phyloP scores from a whole-genome alignment of 2,329 filamentous ascomycete genomes.

The Diaporthe destruens region DNA sequence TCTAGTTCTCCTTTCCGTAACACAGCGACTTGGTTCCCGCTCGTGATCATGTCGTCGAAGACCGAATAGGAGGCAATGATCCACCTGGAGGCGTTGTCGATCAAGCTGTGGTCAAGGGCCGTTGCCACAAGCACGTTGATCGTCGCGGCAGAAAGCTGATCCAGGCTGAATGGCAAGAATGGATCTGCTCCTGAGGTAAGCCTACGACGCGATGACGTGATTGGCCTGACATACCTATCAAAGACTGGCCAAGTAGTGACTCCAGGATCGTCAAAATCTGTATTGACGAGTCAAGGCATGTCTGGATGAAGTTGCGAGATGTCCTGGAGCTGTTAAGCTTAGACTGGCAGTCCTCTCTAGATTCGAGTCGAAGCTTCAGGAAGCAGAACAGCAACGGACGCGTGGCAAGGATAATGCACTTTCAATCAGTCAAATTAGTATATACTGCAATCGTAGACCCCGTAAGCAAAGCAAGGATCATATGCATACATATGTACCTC shows the following conservation, averaged over 20 bases:
- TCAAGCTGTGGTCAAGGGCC: slow-evolving; percentile 9
- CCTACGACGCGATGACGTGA: no score
- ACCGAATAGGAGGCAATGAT: neutral
- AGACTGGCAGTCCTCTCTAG: slow-evolving; percentile 4
- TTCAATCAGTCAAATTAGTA: neutral
- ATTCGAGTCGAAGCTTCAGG: slow-evolving; percentile 50
- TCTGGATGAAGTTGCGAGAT: slow-evolving; percentile 48
- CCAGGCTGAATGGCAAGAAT: slow-evolving; percentile 23
- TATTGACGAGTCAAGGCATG: slow-evolving; percentile 22
- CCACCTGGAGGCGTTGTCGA: slow-evolving; percentile 16
- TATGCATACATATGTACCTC: no score
- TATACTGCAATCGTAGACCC: neutral
- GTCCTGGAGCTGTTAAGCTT: slow-evolving; percentile 50
- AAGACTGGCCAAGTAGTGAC: slow-evolving; percentile 42
- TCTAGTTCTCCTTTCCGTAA: slow-evolving; percentile 11
- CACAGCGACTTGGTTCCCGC: slow-evolving; percentile 10
- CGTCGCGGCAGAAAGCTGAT: slow-evolving; percentile 18
- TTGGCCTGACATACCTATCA: slow-evolving; percentile 42
- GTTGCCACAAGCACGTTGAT: slow-evolving; percentile 17
- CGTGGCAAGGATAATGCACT: slow-evolving; percentile 47
- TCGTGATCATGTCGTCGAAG: slow-evolving; percentile 16
- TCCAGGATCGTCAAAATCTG: slow-evolving; percentile 51
- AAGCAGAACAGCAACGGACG: slow-evolving; percentile 51
- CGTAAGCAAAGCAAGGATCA: neutral
- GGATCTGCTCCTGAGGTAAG: neutral